Percentiles rank a stretch among this genome's conserved stretches.
These are phyloP conservation scores for Hypseocharis bilobata DNA, from an alignment of 441 rosid genomes.

Conservation along the genomic window DNA sequence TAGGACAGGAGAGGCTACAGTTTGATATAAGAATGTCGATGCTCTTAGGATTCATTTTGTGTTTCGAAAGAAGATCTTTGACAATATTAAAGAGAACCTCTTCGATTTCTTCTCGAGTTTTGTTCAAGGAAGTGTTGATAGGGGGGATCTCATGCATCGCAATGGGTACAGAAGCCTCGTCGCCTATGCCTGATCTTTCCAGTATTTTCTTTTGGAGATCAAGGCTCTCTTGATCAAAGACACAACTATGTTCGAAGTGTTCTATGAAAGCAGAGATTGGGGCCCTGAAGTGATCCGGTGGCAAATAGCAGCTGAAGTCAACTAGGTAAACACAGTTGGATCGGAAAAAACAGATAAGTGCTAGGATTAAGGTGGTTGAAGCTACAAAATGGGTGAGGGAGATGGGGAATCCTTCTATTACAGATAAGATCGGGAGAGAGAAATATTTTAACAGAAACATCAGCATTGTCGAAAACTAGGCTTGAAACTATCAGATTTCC, in stretches of 20 bases:
- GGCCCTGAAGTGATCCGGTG: conserved; percentile 34
- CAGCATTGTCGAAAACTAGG: conserved; percentile 16
- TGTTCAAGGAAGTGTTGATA: conserved; percentile 18
- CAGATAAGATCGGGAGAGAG: conserved; percentile 11
- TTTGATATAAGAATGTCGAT: conserved; percentile 56
- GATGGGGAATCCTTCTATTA: conserved; percentile 9
- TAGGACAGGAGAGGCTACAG: conserved; percentile 57
- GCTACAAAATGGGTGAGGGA: conserved; percentile 17
- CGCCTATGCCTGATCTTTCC: conserved; percentile 48
- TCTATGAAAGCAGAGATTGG: conserved; percentile 33
- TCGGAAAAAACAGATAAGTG: conserved; percentile 23
- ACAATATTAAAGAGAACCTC: conserved; percentile 40
- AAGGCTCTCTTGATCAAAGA: conserved; percentile 28
- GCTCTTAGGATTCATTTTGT: conserved; percentile 35
- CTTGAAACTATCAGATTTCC: no score
- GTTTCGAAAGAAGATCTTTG: conserved; percentile 39
- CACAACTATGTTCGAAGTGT: conserved; percentile 19
- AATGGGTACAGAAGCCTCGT: conserved; percentile 40
- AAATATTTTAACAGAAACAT: conserved; percentile 5
- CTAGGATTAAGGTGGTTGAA: conserved; percentile 17
- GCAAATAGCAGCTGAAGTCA: conserved; percentile 44
- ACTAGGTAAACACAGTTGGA: conserved; percentile 37
- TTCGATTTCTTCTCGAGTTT: conserved; percentile 34
- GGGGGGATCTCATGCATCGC: conserved; percentile 39
- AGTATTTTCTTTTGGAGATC: conserved; percentile 35